These are phyloP conservation scores for Suhomyces ambrosiae DNA, from an alignment of 1,139 yeast genomes.

Conservation along the genomic window DNA sequence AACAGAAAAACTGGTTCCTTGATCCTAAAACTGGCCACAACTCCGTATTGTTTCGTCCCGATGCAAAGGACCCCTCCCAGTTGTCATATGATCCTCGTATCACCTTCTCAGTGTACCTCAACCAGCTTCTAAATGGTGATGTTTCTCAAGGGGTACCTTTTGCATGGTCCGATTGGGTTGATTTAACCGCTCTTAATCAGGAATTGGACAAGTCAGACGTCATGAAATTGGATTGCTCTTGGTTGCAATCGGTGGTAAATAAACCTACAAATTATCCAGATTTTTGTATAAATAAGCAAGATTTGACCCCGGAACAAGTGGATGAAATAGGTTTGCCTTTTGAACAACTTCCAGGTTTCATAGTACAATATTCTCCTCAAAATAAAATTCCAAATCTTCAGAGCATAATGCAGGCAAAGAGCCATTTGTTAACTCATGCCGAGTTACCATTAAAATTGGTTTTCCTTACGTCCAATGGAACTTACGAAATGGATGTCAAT, in stretches of 20 bases:
- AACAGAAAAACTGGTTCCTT: constrained; percentile 19
- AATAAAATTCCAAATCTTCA: constrained; percentile 32
- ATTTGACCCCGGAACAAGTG: constrained; percentile 19
- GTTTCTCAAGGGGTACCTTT: constrained; percentile 22
- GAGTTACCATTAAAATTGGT: constrained; percentile 22
- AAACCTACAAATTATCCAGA: constrained; percentile 29
- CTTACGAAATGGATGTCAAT: constrained; percentile 20
- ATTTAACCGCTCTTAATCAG: constrained; percentile 21
- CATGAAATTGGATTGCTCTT: constrained; percentile 21
- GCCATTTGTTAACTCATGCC: constrained; percentile 23
- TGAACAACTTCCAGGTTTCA: constrained; percentile 28
- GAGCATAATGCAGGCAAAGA: constrained; percentile 32
- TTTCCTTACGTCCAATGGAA: constrained; percentile 21
- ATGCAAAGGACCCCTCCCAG: constrained; percentile 19
- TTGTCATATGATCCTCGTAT: constrained; percentile 31
- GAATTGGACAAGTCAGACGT: constrained; percentile 17
- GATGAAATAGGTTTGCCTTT: constrained; percentile 17
- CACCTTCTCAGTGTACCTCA: constrained; percentile 27
- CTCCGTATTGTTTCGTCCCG: constrained; percentile 7
- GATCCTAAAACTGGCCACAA: constrained; percentile 14
- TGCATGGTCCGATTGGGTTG: constrained; percentile 39
- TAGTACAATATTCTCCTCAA: constrained; percentile 30
- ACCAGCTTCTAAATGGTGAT: constrained; percentile 19
- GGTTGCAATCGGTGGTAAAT: constrained; percentile 28
- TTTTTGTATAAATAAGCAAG: constrained; percentile 21